Base-by-base conservation (phyloP, 768 basidiomycete species). In the Trametopsis cervina region DNA sequence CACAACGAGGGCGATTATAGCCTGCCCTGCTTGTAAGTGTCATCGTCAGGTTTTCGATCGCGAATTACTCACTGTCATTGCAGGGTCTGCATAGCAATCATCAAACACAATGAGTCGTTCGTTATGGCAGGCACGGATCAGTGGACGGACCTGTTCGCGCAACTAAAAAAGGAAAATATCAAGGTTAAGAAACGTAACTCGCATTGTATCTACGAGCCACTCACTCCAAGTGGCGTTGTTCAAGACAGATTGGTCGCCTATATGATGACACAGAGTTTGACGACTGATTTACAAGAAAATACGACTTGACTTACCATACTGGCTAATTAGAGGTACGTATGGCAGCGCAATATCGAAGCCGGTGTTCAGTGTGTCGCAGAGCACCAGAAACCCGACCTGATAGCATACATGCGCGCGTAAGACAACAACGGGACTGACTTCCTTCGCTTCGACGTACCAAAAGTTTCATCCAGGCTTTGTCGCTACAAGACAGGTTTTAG, bases 291-390 rank as follows among this genome's bases (percentile, higher is more conserved):
- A 24, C 4, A 4, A 3, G 20, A n/a, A n/a, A n/a, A n/a, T n/a
- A n/a, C n/a, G n/a, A n/a, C n/a, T n/a, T n/a, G 23, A 17, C 58
- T n/a, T 41, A 74, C 76, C 69, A 29, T 73, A 76, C 48, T 67
- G 59, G 3, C 58, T 51, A 27, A 76, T 64, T 23, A 77, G 61
- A 13, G 49, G 46, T 10, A 37, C 40, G 41, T 59, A 61, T 0
- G 59, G 52, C 50, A 51, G 55, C 15, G 26, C 44, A 7, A 55
- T 50, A 40, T 57, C 56, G 46, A 61, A 59, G 12, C 47, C 38
- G 4, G 51, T 47, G 42, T 61, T 60, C 3, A 60, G 11, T 3
- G 47, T 46, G 38, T 61, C 60, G 7, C 54, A 54, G 10, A 58
- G 9, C 23, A 58, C 17, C 20, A 61, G 46, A 13, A 52, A 24